Base-by-base conservation (phyloP, 176 grass and related monocot species). In the Microstegium vimineum region DNA sequence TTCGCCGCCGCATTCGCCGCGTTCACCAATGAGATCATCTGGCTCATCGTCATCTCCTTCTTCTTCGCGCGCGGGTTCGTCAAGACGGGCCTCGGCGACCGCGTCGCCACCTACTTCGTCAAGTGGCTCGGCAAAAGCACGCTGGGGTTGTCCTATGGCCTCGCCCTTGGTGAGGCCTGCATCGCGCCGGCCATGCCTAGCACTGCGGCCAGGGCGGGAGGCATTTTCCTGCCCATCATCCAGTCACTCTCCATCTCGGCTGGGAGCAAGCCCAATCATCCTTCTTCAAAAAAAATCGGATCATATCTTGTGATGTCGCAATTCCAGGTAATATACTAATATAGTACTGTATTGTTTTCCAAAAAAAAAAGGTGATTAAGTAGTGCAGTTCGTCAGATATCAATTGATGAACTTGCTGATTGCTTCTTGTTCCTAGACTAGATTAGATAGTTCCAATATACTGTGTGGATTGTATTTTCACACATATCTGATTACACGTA, bases 11-110 rank as follows among this genome's bases (percentile, higher is more conserved):
- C 94, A 22, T 97, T 97, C 85, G 87, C 82, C 2, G 90, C 92
- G 40, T 97, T 97, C 85, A 86, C 88, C 69, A 97, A 97, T 71
- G 94, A 94, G 81, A 90, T 94, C 56, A 94, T 97, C 75, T 93
- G 94, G 94, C 89, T 97, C 78, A 97, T 93, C 67, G 94, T 93
- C 76, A 97, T 97, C 75, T 93, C 91, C 10, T 93, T 97, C 73
- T 97, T 97, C 91, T 97, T 94, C 73, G 91, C 94, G n/a, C 80
- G 89, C 1, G 94, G 91, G 0, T 97, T 97, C 47, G 91, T 94
- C 68, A 97, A 91, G 79, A 94, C 94, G 4, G 89, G 94, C 3
- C 89, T 97, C 32, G 94, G 94, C 42, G 91, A 93, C 69, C 87
- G 91, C 32, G 87, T 97, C 47, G 94, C 94, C 40, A 93, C 94